phyloP scores from a whole-genome alignment of 495 filamentous ascomycete genomes.

The Talaromyces trachyspermus region DNA sequence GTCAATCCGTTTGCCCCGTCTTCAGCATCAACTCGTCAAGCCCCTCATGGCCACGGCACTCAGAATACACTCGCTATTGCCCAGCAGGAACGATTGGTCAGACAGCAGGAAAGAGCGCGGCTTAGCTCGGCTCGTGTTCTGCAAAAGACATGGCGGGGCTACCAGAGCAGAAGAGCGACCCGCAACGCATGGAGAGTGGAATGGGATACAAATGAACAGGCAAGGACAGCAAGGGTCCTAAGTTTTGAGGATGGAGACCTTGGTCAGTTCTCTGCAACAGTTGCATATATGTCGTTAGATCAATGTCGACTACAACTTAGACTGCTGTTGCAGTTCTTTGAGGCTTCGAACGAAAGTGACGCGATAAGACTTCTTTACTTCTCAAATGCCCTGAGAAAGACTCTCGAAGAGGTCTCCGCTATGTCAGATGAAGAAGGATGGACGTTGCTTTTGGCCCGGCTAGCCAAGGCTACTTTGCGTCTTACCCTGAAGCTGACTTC shows the following conservation, averaged over 20 bases:
- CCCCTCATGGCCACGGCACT: conserved; percentile 45
- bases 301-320: conserved; percentile 41
- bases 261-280: conserved; percentile 1
- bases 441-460: conserved; percentile 37
- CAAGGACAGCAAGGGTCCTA: conserved; percentile 16
- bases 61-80: conserved; percentile 77
- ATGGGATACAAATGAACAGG: conserved; percentile 53
- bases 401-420: conserved; percentile 28
- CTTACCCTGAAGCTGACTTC: conserved; percentile 28
- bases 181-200: conserved; percentile 50
- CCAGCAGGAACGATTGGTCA: conserved; percentile 69
- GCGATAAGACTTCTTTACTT: conserved; percentile 38
- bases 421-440: conserved; percentile 39
- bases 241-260: conserved; percentile 3
- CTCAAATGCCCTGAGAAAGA: conserved; percentile 33
- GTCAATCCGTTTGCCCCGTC: conserved; percentile 64
- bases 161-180: conserved; percentile 54
- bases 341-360: conserved; percentile 31
- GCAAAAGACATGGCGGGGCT: conserved; percentile 79
- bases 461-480: conserved; percentile 38
- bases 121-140: conserved; percentile 66
- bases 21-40: conserved; percentile 25
- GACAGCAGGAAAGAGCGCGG: conserved; percentile 76
- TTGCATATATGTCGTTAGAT: conserved; percentile 40
- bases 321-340: conserved; percentile 44